Conservation (phyloP, 2,329 filamentous ascomycete genomes). For the Xylaria polymorpha region DNA sequence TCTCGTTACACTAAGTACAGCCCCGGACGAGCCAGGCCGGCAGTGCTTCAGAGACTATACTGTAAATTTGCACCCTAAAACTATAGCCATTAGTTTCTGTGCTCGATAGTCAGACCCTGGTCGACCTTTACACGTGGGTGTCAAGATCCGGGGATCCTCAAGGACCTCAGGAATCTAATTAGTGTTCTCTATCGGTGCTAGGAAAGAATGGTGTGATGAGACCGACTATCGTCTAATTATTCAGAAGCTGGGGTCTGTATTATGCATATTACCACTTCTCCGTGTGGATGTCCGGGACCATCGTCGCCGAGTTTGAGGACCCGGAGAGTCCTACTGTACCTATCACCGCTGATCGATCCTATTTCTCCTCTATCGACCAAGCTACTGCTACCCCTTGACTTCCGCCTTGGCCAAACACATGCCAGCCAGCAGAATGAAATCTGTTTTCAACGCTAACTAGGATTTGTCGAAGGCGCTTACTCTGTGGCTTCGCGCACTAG, state of each 20-base stretch:
- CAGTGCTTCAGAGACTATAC: too few species aligned
- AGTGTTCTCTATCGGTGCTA: background rate
- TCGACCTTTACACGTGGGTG: background rate
- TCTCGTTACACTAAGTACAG: too few species aligned
- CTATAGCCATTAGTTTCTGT: too few species aligned
- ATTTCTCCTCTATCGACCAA: background rate
- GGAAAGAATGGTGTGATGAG: background rate
- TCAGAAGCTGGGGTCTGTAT: background rate
- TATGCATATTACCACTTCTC: background rate
- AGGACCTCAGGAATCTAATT: background rate
- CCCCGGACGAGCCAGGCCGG: too few species aligned
- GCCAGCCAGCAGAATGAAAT: background rate
- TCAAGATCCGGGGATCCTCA: background rate
- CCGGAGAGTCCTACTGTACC: background rate
- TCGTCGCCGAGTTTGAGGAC: background rate
- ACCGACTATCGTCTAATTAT: background rate
- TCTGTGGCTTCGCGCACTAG: background rate
- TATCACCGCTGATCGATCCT: background rate
- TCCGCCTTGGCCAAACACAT: background rate
- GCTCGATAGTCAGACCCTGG: background rate
- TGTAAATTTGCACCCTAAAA: too few species aligned
- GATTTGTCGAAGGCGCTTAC: too few species aligned
- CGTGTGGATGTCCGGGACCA: background rate
- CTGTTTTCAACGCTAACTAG: background rate
- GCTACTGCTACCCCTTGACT: background rate